Evolutionary conservation across 2,329 filamentous ascomycete genomes (phyloP), one percentile per base, ranked within the genome.

Genomic region (Calonectria multiphialidica): DNA sequence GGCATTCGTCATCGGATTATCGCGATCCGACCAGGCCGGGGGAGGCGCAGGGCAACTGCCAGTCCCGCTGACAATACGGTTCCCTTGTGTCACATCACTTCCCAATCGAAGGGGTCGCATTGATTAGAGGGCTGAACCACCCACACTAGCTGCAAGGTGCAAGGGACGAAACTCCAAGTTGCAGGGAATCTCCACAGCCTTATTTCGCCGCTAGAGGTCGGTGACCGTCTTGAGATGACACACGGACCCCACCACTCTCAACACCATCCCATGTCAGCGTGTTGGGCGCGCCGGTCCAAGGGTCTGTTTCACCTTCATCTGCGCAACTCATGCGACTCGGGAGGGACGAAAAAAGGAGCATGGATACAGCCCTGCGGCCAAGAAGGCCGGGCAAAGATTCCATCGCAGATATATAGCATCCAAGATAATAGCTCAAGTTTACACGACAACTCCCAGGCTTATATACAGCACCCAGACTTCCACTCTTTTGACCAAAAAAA

Each of bases 271-370:
- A 44, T 45, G 57, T n/a, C 15, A 16, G 23, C 23, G 37, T 23
- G 21, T 44, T 30, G 40, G 18, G 57, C 25, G 9, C 12, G 40
- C 30, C 45, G 57, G 57, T 33, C 37, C 57, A 45, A 15, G 57
- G 57, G 57, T 62, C 23, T 30, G 57, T 62, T 62, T 62, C 57
- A 62, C 12, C 57, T 62, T 62, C 57, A 45, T 62, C 57, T 25
- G 12, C 23, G 25, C 37, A 62, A 13, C 37, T 62, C 57, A 62
- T 62, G 57, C 57, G 44, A 47, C 15, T 23, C 44, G 28, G 25
- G 30, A 45, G 5, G 57, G 57, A 62, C 28, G 33, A 59, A 62
- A 44, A 40, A 23, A 33, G 16, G 40, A 12, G n/a, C 37, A 44
- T 62, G 57, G 37, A 45, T 30, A 30, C 37, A 45, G 40, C 57